These are phyloP conservation scores for Ulota crispa DNA, from an alignment of 225 moss, liverwort and hornwort species.

Conservation along the genomic window DNA sequence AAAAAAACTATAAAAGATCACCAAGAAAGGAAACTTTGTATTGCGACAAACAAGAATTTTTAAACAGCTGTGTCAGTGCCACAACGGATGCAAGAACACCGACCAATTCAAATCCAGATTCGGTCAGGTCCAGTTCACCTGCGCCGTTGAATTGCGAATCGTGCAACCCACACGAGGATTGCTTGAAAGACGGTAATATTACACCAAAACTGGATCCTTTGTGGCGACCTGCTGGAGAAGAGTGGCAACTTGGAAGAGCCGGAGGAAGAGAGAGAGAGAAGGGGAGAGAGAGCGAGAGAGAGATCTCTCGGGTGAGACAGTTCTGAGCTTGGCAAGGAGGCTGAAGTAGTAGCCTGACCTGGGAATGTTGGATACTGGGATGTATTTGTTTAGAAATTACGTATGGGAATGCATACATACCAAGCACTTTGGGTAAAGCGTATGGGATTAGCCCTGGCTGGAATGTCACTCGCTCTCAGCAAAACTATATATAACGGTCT, in stretches of 20 bases:
- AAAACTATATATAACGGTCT: constrained; percentile 28
- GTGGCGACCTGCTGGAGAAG: constrained; percentile 8
- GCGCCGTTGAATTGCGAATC: background rate
- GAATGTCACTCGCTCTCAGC: background rate
- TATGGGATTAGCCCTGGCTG: background rate
- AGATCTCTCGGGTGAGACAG: background rate
- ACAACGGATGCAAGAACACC: background rate
- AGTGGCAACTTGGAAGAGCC: background rate
- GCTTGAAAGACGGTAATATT: background rate
- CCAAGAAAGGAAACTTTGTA: background rate
- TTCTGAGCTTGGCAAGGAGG: constrained; percentile 7
- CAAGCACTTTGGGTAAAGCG: background rate
- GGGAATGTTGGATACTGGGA: too few relatives aligned
- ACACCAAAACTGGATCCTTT: background rate
- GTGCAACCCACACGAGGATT: background rate
- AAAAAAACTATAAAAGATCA: background rate
- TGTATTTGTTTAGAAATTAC: background rate
- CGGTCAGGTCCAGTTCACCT: constrained; percentile 12
- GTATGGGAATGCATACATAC: background rate
- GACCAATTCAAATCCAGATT: constrained; percentile 29
- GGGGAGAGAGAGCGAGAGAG: background rate
- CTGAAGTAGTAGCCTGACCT: constrained; percentile 30
- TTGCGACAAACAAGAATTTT: background rate
- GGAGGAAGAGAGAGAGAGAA: background rate
- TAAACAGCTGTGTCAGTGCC: background rate